Percentiles rank a stretch among this genome's conserved stretches.
Conservation (phyloP, 2,329 filamentous ascomycete genomes). For the Arthrobotrys entomopaga region DNA sequence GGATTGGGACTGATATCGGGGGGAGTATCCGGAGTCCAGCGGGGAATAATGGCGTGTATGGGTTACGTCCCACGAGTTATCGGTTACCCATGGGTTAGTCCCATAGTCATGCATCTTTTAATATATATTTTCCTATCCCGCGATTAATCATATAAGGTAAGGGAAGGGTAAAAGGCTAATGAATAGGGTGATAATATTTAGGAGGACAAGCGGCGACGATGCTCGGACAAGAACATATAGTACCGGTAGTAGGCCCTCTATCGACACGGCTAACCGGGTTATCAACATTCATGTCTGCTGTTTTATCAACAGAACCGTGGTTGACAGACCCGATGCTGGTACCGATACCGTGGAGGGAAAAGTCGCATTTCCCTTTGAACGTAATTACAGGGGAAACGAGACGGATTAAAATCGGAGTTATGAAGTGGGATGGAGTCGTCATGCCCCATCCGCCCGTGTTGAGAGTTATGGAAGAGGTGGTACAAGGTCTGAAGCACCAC, state of each 20-base stretch:
- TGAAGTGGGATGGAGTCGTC: constrained; percentile 71
- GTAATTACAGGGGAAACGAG: constrained; percentile 55
- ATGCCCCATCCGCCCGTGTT: constrained; percentile 70
- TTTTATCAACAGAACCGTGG: constrained; percentile 53
- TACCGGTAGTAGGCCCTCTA: constrained; percentile 68
- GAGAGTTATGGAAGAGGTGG: constrained; percentile 69
- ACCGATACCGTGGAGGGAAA: constrained; percentile 53
- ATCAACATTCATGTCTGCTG: constrained; percentile 51
- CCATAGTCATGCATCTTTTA: no score
- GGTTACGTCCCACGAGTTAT: constrained; percentile 63
- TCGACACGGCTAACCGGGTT: constrained; percentile 63
- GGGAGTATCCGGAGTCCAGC: constrained; percentile 66
- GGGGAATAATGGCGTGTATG: constrained; percentile 65
- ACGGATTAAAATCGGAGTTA: constrained; percentile 71
- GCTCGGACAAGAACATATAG: constrained; percentile 64
- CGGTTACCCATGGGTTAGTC: constrained; percentile 62
- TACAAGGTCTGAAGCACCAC: constrained; percentile 65
- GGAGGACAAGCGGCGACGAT: constrained; percentile 59
- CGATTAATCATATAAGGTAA: no score
- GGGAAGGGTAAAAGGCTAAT: background rate
- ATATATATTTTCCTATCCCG: no score
- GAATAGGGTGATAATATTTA: background rate
- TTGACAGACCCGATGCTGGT: constrained; percentile 52
- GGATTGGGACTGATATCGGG: constrained; percentile 69
- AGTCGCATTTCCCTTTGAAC: constrained; percentile 49